Evolutionary conservation across 116 monocot species (phyloP).

Genomic region (Zostera marina): DNA sequence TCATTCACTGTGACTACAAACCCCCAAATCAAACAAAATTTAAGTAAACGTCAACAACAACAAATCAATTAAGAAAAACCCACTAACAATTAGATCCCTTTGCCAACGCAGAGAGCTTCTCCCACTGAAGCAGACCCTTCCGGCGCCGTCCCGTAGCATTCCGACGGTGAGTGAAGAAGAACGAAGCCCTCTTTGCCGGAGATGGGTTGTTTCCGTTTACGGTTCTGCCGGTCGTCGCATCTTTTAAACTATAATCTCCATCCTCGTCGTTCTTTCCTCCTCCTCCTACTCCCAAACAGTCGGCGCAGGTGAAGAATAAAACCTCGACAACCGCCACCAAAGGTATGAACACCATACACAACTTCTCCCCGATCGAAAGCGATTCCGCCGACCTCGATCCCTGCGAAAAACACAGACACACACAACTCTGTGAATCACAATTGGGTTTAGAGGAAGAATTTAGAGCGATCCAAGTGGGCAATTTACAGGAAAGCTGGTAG

Average conservation of each 20-base stretch:
- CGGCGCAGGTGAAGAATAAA: conserved; percentile 23
- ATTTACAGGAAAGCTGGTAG: too few relatives aligned
- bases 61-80: background rate
- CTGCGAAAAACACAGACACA: conserved; percentile 2
- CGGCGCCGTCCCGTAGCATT: background rate
- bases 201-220: background rate
- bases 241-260: background rate
- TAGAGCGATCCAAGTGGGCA: too few relatives aligned
- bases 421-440: too few relatives aligned
- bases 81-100: conserved; percentile 19
- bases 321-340: conserved; percentile 40
- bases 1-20: conserved; percentile 49
- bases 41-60: background rate
- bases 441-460: too few relatives aligned
- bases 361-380: conserved; percentile 30
- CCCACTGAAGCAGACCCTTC: background rate
- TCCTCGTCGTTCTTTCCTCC: background rate
- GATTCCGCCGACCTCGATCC: conserved; percentile 13
- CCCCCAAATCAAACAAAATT: background rate
- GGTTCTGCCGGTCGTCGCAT: background rate
- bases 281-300: conserved; percentile 22
- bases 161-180: background rate
- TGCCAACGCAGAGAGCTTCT: conserved; percentile 18
- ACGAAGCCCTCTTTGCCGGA: background rate
- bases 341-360: conserved; percentile 37